phyloP scores from a whole-genome alignment of 495 filamentous ascomycete species.

The Recurvomyces mirabilis region DNA sequence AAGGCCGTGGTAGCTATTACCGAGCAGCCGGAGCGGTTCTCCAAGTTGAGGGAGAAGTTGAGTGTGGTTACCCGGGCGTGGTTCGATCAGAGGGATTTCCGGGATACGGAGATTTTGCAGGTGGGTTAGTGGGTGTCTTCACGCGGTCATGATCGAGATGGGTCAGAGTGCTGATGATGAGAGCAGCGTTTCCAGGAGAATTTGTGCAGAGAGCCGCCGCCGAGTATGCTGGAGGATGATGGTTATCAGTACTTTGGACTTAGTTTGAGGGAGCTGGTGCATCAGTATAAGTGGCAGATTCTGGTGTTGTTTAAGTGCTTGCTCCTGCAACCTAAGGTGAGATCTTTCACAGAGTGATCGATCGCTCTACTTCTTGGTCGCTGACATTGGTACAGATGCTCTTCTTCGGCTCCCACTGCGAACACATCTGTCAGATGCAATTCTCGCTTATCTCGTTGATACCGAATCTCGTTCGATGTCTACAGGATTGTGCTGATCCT shows the following conservation, averaged over 20 bases:
- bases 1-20: slow-evolving; percentile 97
- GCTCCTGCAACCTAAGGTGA: slow-evolving; percentile 85
- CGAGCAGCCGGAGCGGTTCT: slow-evolving; percentile 57
- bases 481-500: slow-evolving; percentile 88
- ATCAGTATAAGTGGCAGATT: slow-evolving; percentile 88
- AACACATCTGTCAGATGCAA: slow-evolving; percentile 93
- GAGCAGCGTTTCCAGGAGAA: slow-evolving; percentile 82
- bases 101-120: slow-evolving; percentile 61
- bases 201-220: slow-evolving; percentile 44
- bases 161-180: neutral
- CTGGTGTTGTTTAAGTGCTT: slow-evolving; percentile 87
- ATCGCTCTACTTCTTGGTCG: slow-evolving; percentile 1
- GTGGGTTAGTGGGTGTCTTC: slow-evolving; percentile 31
- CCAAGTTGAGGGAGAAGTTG: slow-evolving; percentile 58
- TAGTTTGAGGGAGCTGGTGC: slow-evolving; percentile 80
- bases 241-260: slow-evolving; percentile 82
- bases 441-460: slow-evolving; percentile 92
- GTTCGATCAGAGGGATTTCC: slow-evolving; percentile 84
- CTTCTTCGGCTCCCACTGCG: slow-evolving; percentile 92
- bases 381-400: slow-evolving; percentile 59
- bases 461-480: slow-evolving; percentile 71
- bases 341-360: neutral
- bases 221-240: slow-evolving; percentile 51
- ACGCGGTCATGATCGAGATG: neutral
- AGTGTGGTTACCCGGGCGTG: slow-evolving; percentile 85